Base-by-base conservation (phyloP, 345 rosid species). In the Camelina neglecta region DNA sequence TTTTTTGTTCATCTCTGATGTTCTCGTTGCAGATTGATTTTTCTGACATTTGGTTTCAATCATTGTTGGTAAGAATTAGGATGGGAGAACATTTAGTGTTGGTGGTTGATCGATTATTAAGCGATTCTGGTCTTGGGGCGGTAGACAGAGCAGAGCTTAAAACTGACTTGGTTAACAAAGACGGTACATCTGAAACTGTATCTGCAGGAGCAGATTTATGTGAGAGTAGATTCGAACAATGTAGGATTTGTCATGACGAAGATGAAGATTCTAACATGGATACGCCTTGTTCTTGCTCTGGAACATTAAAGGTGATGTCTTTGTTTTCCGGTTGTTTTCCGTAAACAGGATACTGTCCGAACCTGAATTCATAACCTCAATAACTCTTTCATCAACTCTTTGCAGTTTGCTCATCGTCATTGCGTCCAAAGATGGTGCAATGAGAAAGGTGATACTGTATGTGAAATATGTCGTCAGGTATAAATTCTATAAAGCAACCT, bases 161-260 rank as follows among this genome's bases (percentile, higher is more conserved):
- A 11, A 50, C 64, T 6, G 18, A 69, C 24, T 58, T 71, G 13
- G 74, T 73, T 39, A 79, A 60, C 24, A n/a, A 55, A 76, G 75
- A 79, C 33, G 58, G 38, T 54, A 35, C 69, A 48, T 45, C 67
- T 12, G 82, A 80, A 24, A 69, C 76, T 72, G 75, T 85, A 42
- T 12, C 70, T 8, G 67, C 45, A 39, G 75, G 33, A 59, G 76
- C 77, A 80, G 89, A 83, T 56, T 63, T 65, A 54, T 81, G 74
- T 72, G 76, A 82, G 11, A 74, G 9, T 29, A 82, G 82, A 67
- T 60, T 85, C 60, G 90, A 75, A 41, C 85, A 87, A 48, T 93
- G 98, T 77, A 85, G 91, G 79, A 91, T 93, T 79, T 93, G 98
- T 81, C 98, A 93, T 53, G 98, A 93, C 31, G 97, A 93, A 78